phyloP scores from a whole-genome alignment of 495 filamentous ascomycete genomes.

The Rusavskia elegans region DNA sequence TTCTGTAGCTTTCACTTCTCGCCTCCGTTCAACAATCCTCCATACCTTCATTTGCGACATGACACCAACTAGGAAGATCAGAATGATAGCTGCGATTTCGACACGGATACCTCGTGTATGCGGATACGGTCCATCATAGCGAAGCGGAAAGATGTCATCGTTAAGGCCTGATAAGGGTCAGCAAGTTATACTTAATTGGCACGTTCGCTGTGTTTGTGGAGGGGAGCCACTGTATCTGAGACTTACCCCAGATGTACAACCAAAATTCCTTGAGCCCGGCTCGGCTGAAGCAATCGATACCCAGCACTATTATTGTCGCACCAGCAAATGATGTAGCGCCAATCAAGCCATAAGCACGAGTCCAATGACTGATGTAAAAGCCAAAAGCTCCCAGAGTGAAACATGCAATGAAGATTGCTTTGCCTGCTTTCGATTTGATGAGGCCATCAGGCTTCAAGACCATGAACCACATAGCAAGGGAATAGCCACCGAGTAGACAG shows the following conservation, averaged over 20 bases:
- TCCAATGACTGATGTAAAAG: constrained; percentile 66
- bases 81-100: constrained; percentile 63
- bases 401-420: constrained; percentile 57
- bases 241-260: constrained; percentile 78
- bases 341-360: constrained; percentile 63
- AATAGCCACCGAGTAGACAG: constrained; percentile 79
- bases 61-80: constrained; percentile 58
- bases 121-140: constrained; percentile 56
- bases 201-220: background rate
- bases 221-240: background rate
- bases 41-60: constrained; percentile 77
- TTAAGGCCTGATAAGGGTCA: constrained; percentile 42
- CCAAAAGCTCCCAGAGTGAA: constrained; percentile 52
- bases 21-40: constrained; percentile 65
- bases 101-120: constrained; percentile 75
- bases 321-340: constrained; percentile 63
- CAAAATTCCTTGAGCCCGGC: constrained; percentile 92
- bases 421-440: constrained; percentile 40
- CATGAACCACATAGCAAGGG: constrained; percentile 81
- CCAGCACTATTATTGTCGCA: constrained; percentile 59
- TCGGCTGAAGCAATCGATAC: constrained; percentile 80
- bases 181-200: background rate
- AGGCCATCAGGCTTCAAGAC: constrained; percentile 64
- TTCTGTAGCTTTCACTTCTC: constrained; percentile 42
- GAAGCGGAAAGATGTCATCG: constrained; percentile 58